Base-by-base conservation (phyloP, 1,284 basidiomycete genomes). In the Apiotrichum siamense region DNA sequence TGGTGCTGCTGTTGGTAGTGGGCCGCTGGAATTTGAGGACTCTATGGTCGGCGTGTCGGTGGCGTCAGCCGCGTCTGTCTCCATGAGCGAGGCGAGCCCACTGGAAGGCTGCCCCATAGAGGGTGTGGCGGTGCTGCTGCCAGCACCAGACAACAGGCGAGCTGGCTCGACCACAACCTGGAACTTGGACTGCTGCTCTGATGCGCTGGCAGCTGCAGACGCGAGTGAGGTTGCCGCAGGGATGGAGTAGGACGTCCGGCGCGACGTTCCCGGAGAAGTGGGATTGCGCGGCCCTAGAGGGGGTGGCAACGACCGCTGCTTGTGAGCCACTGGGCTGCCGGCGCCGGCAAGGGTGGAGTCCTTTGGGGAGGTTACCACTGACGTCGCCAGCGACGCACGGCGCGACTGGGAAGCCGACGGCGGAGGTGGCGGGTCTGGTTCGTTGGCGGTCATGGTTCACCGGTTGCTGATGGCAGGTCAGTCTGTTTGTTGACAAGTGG, bases 401-500 rank as follows among this genome's bases (percentile, higher is more conserved):
- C 27, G 27, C 3, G 41, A 43, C 27, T 7, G 20, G n/a, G 27
- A n/a, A 12, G 12, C 7, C 24, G 24, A n/a, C 7, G 33, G 33
- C 23, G 7, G 12, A 6, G 23, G 26, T 2, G 20, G 4, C 7
- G 41, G 27, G 27, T 43, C 41, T 13, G 27, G 3, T 4, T 43
- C 27, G 26, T 31, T 21, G 4, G 32, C 47, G 40, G 47, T 49
- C 47, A 49, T 49, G 26, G 40, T 29, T 21, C 18, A 23, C n/a
- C 7, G 25, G 7, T 15, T 12, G 2, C 18, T 39, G 38, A 40
- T 26, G 23, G 25, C 31, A n/a, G 18, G 24, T 27, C 25, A 18
- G 23, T 26, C 11, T 20, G 17, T 15, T 35, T 35, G 33, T 35
- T n/a, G n/a, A n/a, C n/a, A n/a, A n/a, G n/a, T n/a, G n/a, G n/a